Evolutionary conservation across 2,329 filamentous ascomycete genomes (phyloP), one percentile per base, ranked within the genome.

Genomic region (Emergomyces pasteurianus): DNA sequence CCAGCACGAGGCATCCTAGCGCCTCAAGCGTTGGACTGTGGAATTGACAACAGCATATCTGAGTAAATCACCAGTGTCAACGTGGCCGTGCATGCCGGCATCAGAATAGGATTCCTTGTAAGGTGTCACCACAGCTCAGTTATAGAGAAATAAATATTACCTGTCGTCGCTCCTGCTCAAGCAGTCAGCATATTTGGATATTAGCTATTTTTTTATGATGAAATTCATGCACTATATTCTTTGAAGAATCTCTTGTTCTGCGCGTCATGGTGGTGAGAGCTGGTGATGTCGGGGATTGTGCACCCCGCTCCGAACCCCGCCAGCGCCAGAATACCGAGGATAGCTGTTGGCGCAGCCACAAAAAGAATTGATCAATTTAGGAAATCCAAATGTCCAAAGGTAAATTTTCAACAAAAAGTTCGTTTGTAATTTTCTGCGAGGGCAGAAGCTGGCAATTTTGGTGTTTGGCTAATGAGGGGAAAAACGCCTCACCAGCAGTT

Each of bases 31-130:
- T n/a, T 38, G 34, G 53, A 8, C 54, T n/a, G 14, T 42, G 54
- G 38, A 43, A 18, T 31, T 43, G 54, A 43, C 54, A 57, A 4
- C 38, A 57, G 21, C 26, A 43, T 46, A 57, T 57, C 46, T 26
- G 54, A 57, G 23, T 57, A 57, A 57, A 57, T 57, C 38, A 43
- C 23, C 31, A 31, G 31, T 16, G 57, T 21, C 57, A 58, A 58
- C 57, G 57, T 58, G 57, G 57, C 57, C 57, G n/a, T 58, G 26
- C 43, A 43, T 50, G 28, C 42, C 57, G 50, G 43, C 46, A 28
- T 38, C 43, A 26, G 28, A 18, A 14, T 18, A 23, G 26, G 46
- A 28, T 23, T 6, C 23, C 40, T 52, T n/a, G 18, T 28, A 26
- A 36, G 42, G 46, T 58, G 57, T 43, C 57, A 58, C 57, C 9